Evolutionary conservation across 1,139 yeast species (phyloP).

Genomic region (Sugiyamaella grinbergsii): DNA sequence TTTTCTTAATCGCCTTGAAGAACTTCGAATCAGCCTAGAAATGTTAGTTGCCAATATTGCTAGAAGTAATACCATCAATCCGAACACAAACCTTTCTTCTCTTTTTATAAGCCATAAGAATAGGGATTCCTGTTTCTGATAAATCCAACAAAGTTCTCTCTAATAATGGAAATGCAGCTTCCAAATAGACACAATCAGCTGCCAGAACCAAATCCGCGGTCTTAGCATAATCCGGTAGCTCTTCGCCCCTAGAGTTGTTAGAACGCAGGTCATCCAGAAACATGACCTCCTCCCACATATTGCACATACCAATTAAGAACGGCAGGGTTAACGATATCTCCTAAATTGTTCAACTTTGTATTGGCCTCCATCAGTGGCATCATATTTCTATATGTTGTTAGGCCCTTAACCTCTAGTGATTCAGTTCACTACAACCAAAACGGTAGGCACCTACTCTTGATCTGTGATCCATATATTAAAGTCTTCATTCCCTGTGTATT

Average conservation of each 20-base stretch:
- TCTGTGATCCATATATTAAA: constrained; percentile 50
- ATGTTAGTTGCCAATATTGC: constrained; percentile 18
- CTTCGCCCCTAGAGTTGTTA: constrained; percentile 44
- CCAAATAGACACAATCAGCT: constrained; percentile 60
- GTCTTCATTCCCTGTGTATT: too few species aligned
- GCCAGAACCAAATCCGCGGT: constrained; percentile 52
- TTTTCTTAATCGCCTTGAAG: constrained; percentile 47
- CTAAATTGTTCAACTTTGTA: constrained; percentile 46
- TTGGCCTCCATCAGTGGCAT: constrained; percentile 52
- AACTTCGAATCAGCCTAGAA: constrained; percentile 52
- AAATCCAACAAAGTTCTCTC: constrained; percentile 52
- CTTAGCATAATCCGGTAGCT: constrained; percentile 45
- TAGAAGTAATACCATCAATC: background rate
- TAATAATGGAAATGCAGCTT: constrained; percentile 53
- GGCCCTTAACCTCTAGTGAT: too few species aligned
- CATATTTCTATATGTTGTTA: constrained; percentile 38
- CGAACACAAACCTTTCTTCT: constrained; percentile 47
- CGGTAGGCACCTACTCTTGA: constrained; percentile 35
- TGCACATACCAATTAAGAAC: constrained; percentile 48
- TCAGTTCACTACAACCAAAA: background rate
- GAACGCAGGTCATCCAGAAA: too few species aligned
- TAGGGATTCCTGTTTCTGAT: constrained; percentile 46
- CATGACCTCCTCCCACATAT: too few species aligned
- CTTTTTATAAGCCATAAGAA: constrained; percentile 54
- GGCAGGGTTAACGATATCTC: constrained; percentile 45